Percentiles rank a stretch among this genome's conserved stretches.
Evolutionary conservation across 2,329 filamentous ascomycete genomes (phyloP).

Genomic region (Pseudogymnoascus sp.): DNA sequence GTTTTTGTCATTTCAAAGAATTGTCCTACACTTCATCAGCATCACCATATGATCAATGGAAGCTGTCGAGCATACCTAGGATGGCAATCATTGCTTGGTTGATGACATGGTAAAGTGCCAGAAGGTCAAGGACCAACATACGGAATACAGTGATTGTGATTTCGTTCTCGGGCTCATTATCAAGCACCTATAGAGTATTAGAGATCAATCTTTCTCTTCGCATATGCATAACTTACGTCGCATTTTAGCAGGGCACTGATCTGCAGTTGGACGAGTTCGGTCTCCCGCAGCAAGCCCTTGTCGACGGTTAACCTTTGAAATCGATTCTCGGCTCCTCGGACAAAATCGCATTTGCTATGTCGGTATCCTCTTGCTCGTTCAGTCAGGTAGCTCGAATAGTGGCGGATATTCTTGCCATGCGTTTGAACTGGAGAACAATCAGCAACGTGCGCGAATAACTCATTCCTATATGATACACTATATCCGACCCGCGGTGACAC

Average conservation of each 20-base stretch:
- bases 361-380: slow-evolving; percentile 76
- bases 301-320: slow-evolving; percentile 82
- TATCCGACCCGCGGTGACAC: slow-evolving; percentile 19
- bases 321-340: slow-evolving; percentile 71
- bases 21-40: slow-evolving; percentile 53
- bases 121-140: slow-evolving; percentile 78
- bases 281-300: slow-evolving; percentile 86
- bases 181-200: slow-evolving; percentile 57
- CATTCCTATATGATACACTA: not conserved
- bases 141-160: slow-evolving; percentile 93
- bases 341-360: slow-evolving; percentile 83
- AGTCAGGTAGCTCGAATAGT: slow-evolving; percentile 81
- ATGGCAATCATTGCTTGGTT: slow-evolving; percentile 98
- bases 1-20: slow-evolving; percentile 97
- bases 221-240: slow-evolving; percentile 55
- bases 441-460: not conserved
- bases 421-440: slow-evolving; percentile 63
- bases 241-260: slow-evolving; percentile 80
- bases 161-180: slow-evolving; percentile 87
- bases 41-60: not conserved
- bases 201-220: not conserved
- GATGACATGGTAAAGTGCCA: slow-evolving; percentile 86
- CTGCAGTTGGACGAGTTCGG: slow-evolving; percentile 82
- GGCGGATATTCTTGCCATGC: slow-evolving; percentile 87
- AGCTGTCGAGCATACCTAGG: slow-evolving; percentile 53